phyloP scores from a whole-genome alignment of 192 early-diverging fungal genomes.

The Backusella morwellensis region DNA sequence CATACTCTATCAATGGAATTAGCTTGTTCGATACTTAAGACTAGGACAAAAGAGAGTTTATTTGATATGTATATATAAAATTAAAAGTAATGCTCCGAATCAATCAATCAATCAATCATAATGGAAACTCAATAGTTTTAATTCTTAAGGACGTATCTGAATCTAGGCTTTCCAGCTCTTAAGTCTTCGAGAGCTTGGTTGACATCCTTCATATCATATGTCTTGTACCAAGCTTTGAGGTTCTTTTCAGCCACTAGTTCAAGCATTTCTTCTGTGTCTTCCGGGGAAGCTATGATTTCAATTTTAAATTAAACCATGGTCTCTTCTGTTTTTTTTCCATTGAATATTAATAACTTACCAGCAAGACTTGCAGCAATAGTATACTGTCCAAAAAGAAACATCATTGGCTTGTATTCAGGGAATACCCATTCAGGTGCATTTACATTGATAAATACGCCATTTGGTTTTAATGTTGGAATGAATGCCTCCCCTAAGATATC shows the following conservation, averaged over 20 bases:
- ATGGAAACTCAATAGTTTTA: conserved; percentile 9
- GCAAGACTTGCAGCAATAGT: not conserved
- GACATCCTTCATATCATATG: conserved; percentile 53
- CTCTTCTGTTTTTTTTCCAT: not conserved
- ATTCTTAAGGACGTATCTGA: conserved; percentile 70
- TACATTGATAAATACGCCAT: conserved; percentile 10
- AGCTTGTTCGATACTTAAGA: too few species aligned
- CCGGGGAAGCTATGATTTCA: conserved; percentile 53
- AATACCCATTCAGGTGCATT: not conserved
- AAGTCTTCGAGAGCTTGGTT: conserved; percentile 63
- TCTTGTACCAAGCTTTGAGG: conserved; percentile 53
- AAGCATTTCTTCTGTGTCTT: conserved; percentile 56
- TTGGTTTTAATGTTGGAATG: not conserved
- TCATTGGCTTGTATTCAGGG: not conserved
- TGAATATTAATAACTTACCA: not conserved
- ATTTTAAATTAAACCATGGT: conserved; percentile 32
- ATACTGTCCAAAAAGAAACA: not conserved
- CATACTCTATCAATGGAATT: too few species aligned
- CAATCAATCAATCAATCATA: not conserved
- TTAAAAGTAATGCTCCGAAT: not conserved
- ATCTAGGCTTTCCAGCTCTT: conserved; percentile 61
- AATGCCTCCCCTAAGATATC: not conserved
- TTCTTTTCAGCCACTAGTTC: conserved; percentile 55
- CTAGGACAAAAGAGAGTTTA: too few species aligned
- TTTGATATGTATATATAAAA: too few species aligned